These are phyloP conservation scores for Podosphaera fusca DNA, from an alignment of 2,329 filamentous ascomycete genomes.

Conservation along the genomic window DNA sequence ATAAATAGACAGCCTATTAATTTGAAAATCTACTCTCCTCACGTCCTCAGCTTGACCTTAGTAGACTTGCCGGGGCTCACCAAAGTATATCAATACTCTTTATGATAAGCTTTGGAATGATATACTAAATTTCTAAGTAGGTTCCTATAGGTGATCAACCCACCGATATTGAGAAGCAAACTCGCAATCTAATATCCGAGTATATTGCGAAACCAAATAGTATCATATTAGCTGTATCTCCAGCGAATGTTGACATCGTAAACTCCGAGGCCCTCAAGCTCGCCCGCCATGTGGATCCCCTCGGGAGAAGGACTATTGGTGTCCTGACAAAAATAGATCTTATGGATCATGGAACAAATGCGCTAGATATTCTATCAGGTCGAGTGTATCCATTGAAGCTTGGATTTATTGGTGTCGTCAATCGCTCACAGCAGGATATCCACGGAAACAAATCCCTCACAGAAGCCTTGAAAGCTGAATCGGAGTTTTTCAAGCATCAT, in stretches of 20 bases:
- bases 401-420: conserved; percentile 94
- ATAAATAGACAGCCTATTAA: conserved; percentile 97
- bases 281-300: conserved; percentile 84
- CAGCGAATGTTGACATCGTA: conserved; percentile 92
- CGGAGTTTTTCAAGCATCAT: conserved; percentile 92
- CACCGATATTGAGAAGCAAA: conserved; percentile 95
- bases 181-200: conserved; percentile 82
- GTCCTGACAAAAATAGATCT: conserved; percentile 92
- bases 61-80: conserved; percentile 91
- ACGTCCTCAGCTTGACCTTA: conserved; percentile 86
- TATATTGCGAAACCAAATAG: conserved; percentile 99
- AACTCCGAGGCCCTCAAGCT: conserved; percentile 96
- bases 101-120: neutral
- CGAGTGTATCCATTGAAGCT: conserved; percentile 92
- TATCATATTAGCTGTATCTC: conserved; percentile 87
- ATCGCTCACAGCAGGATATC: conserved; percentile 94
- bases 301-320: conserved; percentile 85
- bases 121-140: conserved; percentile 19
- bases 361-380: conserved; percentile 89
- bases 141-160: conserved; percentile 96
- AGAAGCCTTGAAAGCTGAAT: conserved; percentile 71
- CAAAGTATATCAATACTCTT: conserved; percentile 36
- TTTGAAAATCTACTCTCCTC: conserved; percentile 91
- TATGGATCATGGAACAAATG: conserved; percentile 98
- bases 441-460: conserved; percentile 86